Evolutionary conservation across 2,329 filamentous ascomycete species (phyloP).

Genomic region (Pseudogymnoascus pannorum): DNA sequence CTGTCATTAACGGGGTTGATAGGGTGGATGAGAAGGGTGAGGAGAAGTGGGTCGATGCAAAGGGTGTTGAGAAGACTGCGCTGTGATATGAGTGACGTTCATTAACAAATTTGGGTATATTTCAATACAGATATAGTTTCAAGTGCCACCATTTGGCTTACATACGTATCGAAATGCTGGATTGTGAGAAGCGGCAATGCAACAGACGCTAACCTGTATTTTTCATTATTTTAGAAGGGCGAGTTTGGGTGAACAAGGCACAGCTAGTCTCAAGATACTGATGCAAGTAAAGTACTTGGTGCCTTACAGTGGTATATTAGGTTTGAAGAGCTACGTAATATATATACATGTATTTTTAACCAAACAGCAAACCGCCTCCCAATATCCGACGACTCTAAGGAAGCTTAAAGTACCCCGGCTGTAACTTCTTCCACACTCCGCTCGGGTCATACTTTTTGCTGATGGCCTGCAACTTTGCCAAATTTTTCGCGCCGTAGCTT

Average conservation of each 20-base stretch:
- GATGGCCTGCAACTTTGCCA: slow-evolving; percentile 23
- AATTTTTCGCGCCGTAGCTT: slow-evolving; percentile 31
- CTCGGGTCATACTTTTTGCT: slow-evolving; percentile 24
- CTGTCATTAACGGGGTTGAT: slow-evolving; percentile 3
- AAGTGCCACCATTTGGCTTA: neutral
- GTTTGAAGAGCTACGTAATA: neutral
- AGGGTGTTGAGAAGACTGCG: neutral
- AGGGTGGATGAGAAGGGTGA: neutral
- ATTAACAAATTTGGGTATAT: neutral
- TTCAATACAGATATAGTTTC: neutral
- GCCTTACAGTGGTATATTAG: neutral
- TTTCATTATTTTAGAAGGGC: no score
- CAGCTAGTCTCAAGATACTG: neutral
- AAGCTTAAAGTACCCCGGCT: slow-evolving; percentile 36
- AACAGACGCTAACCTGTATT: neutral
- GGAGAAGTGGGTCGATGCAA: neutral
- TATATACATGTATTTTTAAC: neutral
- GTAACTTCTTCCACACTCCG: slow-evolving; percentile 25
- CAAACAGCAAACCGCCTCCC: neutral
- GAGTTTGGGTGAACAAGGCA: neutral
- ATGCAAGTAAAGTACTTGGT: neutral
- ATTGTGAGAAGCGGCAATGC: neutral
- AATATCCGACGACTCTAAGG: neutral
- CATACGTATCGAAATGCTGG: neutral
- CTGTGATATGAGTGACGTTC: neutral